A percentile compares a stretch with the other conserved stretches of the same genome.
Conservation (phyloP, 371 early-diverging fungal genomes). For the Funneliformis caledonium region DNA sequence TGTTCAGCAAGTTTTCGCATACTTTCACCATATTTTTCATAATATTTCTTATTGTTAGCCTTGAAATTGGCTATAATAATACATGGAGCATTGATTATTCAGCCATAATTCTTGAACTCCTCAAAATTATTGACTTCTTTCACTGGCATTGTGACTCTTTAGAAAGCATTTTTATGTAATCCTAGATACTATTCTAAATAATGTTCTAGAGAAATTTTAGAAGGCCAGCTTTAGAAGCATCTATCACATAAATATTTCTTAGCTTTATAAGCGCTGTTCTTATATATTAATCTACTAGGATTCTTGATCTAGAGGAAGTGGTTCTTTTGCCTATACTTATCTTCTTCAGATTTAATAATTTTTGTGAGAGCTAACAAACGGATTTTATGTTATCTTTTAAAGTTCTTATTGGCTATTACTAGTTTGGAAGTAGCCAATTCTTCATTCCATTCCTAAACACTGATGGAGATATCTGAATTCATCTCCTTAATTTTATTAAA, state of each 20-base stretch:
- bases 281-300: neutral
- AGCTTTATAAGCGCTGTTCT: neutral
- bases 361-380: neutral
- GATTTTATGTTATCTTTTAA: neutral
- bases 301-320: no score
- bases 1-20: neutral
- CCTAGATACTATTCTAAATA: neutral
- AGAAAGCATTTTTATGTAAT: neutral
- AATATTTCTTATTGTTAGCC: neutral
- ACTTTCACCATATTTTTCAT: neutral
- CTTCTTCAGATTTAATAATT: neutral
- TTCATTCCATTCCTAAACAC: constrained; percentile 14
- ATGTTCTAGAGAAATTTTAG: neutral
- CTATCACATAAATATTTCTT: constrained; percentile 24
- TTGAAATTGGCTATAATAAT: constrained; percentile 5
- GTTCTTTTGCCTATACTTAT: no score
- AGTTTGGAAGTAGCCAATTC: constrained; percentile 4
- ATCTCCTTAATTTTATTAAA: neutral
- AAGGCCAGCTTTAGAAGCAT: constrained; percentile 10
- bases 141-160: constrained; percentile 1
- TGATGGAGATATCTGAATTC: constrained; percentile 27
- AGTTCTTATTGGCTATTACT: neutral
- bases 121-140: constrained; percentile 8
- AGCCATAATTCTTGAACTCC: neutral
- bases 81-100: constrained; percentile 15